phyloP scores from a whole-genome alignment of 352 stramenopile genomes.

The Pythium myriotylum region DNA sequence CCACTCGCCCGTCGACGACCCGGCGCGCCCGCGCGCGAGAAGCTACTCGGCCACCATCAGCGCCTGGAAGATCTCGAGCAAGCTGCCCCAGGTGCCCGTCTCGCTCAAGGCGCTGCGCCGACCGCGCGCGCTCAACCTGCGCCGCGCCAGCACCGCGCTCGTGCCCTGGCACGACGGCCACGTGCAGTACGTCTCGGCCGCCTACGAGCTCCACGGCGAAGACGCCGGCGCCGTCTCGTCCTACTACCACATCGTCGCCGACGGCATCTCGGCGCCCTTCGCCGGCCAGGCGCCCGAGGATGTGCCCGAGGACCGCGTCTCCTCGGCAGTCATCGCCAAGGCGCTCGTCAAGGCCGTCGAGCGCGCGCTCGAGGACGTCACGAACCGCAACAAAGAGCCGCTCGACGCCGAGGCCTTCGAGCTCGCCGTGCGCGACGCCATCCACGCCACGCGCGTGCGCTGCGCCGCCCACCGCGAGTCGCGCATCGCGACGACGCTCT shows the following conservation, averaged over 20 bases:
- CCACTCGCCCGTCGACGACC: slow-evolving; percentile 2
- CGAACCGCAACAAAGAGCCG: slow-evolving; percentile 45
- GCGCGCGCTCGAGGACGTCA: slow-evolving; percentile 55
- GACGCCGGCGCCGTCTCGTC: slow-evolving; percentile 54
- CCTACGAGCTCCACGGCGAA: slow-evolving; percentile 67
- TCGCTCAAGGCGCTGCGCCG: slow-evolving; percentile 29
- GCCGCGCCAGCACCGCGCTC: slow-evolving; percentile 12
- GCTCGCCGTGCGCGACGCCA: slow-evolving; percentile 48
- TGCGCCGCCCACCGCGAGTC: slow-evolving; percentile 63
- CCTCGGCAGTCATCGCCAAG: slow-evolving; percentile 56
- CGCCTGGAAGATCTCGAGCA: slow-evolving; percentile 28
- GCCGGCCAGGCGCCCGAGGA: slow-evolving; percentile 32
- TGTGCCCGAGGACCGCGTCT: slow-evolving; percentile 31
- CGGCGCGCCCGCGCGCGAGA: slow-evolving; percentile 7
- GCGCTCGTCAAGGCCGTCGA: slow-evolving; percentile 60
- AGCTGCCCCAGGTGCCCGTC: slow-evolving; percentile 27
- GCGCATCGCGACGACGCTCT: slow-evolving; percentile 66
- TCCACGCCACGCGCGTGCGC: slow-evolving; percentile 58
- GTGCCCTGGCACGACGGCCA: slow-evolving; percentile 29
- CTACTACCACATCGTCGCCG: slow-evolving; percentile 81
- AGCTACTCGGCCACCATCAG: slow-evolving; percentile 12
- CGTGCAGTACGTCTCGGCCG: slow-evolving; percentile 46
- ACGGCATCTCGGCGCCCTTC: slow-evolving; percentile 73
- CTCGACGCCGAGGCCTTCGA: slow-evolving; percentile 51
- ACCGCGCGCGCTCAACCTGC: slow-evolving; percentile 21